Evolutionary conservation across 2,329 filamentous ascomycete species (phyloP), one percentile per base, ranked within the genome.

Genomic region (Ascochyta lentis): DNA sequence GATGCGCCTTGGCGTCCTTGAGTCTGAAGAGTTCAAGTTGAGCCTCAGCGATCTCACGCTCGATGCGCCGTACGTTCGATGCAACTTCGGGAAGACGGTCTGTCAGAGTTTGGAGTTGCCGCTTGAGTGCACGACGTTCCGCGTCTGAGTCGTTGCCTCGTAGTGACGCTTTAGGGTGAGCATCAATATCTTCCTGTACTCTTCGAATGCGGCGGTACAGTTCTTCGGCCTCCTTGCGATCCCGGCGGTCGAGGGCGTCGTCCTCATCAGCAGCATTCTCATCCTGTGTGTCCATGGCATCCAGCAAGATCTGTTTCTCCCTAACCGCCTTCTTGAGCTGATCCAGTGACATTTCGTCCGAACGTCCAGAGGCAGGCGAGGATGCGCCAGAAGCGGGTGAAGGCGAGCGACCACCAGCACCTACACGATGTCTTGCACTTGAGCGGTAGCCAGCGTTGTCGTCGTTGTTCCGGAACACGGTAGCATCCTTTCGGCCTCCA

Each of bases 231-330:
- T 98, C 95, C 48, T 91, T 89, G 51, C 92, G 87, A 74, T 99
- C 95, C 59, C 92, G 87, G 48, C 94, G 87, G 73, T 99, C 95
- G 39, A 98, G 84, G 16, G 90, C 87, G 65, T 97, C 94, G 62
- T 99, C 94, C 70, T 98, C 91, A 67, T 99, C 95, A 4, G 86
- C 85, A 34, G 89, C 87, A 70, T 91, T 91, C 78, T 98, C 94
- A 66, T 98, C 95, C 60, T 91, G 89, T 75, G 97, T 97, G 72
- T 99, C 95, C 79, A 97, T 94, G 0, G 95, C 95, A 76, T 99
- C 94, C 13, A 99, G 81, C 60, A 99, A 82, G 38, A 99, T 88
- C 76, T 97, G 92, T 78, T 96, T 95, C 80, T 99, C 95, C 53
- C 88, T 88, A 56, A 99, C 92, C 74, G 91, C 92, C 81, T 99